Evolutionary conservation across 2,329 filamentous ascomycete species (phyloP), one percentile per base, ranked within the genome.

Genomic region (Hypoxylon sp.): DNA sequence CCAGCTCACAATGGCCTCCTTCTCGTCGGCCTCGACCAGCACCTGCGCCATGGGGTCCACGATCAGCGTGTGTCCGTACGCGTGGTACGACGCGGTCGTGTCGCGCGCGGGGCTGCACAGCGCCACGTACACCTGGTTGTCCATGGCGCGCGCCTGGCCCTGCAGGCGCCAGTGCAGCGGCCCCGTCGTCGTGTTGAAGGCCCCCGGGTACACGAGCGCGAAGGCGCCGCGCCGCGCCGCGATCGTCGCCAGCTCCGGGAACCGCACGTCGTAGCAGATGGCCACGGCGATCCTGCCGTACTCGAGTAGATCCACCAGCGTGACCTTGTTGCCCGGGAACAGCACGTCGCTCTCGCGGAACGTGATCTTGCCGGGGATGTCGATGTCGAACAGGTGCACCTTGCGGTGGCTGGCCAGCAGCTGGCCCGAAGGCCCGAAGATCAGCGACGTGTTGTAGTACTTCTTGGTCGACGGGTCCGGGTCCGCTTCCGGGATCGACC

Each of bases 211-310:
- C 17, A 98, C 79, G 59, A 98, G 88, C 50, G 93, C 86, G 80
- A 99, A 99, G 64, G 90, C 92, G n/a, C 92, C 94, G 72, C 90
- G 89, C 32, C 96, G 87, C 19, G 95, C 93, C 0, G 95, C 95
- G 62, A 98, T 91, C 78, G 89, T 96, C 2, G 94, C 96, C 10
- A 97, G 85, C 82, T 98, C 96, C 0, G 96, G 95, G 83, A 99
- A 99, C 44, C 96, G 93, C 61, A 99, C 89, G 81, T 99, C 96
- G 82, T 99, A 99, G 87, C 96, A 99, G 78, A 99, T 98, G 32
- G 93, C 94, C 3, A 99, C 84, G 3, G 89, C 94, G 69, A 99
- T 88, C 79, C 89, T 91, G 66, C 96, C 96, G 80, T 97, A 97
- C 72, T 92, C 93, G 2, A 94, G 93, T 31, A 98, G 84, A 72